Conservation (phyloP, 2,329 filamentous ascomycete genomes). For the Claviceps citrina region DNA sequence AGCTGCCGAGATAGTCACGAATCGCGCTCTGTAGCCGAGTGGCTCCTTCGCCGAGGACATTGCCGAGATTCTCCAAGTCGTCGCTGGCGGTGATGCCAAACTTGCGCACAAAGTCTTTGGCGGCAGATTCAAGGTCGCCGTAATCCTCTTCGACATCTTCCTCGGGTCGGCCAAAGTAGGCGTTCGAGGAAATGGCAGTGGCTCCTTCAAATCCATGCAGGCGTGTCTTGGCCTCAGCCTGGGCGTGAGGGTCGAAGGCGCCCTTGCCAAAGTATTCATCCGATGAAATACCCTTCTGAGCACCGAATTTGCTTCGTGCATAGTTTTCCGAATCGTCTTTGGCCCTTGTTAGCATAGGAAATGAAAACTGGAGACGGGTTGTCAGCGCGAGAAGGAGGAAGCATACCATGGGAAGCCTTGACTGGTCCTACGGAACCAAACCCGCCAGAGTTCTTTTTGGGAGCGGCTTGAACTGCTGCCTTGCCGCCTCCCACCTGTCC, state of each 20-base stretch:
- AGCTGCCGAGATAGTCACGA: constrained; percentile 47
- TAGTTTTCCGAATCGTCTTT: constrained; percentile 65
- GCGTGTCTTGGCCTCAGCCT: constrained; percentile 73
- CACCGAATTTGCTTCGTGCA: constrained; percentile 75
- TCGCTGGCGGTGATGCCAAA: constrained; percentile 94
- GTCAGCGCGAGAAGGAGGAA: too few species aligned
- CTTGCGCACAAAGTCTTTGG: constrained; percentile 88
- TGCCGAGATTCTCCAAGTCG: constrained; percentile 80
- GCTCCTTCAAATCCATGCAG: constrained; percentile 90
- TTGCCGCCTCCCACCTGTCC: constrained; percentile 61
- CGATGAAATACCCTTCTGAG: constrained; percentile 89
- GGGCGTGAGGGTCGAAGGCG: constrained; percentile 61
- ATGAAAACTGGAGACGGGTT: too few species aligned
- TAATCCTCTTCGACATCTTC: constrained; percentile 69
- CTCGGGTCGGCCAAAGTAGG: constrained; percentile 90
- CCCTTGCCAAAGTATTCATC: constrained; percentile 97
- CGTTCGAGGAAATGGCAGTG: constrained; percentile 83
- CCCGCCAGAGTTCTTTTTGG: constrained; percentile 61
- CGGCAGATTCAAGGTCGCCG: constrained; percentile 79
- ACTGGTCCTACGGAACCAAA: constrained; percentile 75
- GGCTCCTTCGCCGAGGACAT: constrained; percentile 72
- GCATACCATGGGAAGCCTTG: constrained; percentile 54
- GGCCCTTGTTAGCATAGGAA: background rate
- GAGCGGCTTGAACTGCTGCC: constrained; percentile 34
- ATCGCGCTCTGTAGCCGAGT: constrained; percentile 66